Percentiles rank a stretch among this genome's conserved stretches.
These are phyloP conservation scores for Fusarium pseudoanthophilum DNA, from an alignment of 2,329 filamentous ascomycete genomes.

Conservation along the genomic window DNA sequence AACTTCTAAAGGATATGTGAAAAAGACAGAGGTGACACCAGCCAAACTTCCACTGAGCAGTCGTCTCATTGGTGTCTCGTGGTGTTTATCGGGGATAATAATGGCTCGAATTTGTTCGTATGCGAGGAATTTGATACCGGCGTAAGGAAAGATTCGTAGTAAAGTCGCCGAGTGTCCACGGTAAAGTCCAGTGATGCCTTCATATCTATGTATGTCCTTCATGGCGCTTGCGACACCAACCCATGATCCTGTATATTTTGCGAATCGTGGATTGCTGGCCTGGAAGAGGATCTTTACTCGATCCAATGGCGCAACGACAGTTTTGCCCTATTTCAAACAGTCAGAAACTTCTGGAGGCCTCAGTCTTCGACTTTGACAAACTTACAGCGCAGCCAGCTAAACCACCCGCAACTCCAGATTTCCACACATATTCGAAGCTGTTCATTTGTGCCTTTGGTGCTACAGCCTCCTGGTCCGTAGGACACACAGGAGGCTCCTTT, in stretches of 20 bases:
- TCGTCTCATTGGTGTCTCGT: slow-evolving; percentile 84
- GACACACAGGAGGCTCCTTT: slow-evolving; percentile 57
- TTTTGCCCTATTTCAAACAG: slow-evolving; percentile 77
- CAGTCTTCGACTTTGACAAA: slow-evolving; percentile 27
- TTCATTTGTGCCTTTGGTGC: slow-evolving; percentile 63
- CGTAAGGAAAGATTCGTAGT: slow-evolving; percentile 95
- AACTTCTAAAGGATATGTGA: slow-evolving; percentile 94
- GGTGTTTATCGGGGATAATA: slow-evolving; percentile 74
- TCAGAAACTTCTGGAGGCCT: slow-evolving; percentile 8
- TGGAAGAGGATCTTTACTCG: slow-evolving; percentile 99
- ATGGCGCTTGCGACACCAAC: slow-evolving; percentile 84
- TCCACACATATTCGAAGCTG: slow-evolving; percentile 84
- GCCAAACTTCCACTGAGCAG: slow-evolving; percentile 79
- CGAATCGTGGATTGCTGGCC: slow-evolving; percentile 90
- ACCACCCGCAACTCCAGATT: slow-evolving; percentile 87
- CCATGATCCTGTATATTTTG: slow-evolving; percentile 93
- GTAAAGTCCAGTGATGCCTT: slow-evolving; percentile 83
- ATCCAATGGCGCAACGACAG: slow-evolving; percentile 92
- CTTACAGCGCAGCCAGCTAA: slow-evolving; percentile 91
- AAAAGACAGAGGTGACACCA: slow-evolving; percentile 91
- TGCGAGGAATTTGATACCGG: slow-evolving; percentile 96
- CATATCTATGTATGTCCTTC: slow-evolving; percentile 80
- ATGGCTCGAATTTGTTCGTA: slow-evolving; percentile 93
- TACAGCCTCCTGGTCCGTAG: slow-evolving; percentile 59
- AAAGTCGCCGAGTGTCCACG: slow-evolving; percentile 95